A percentile compares a stretch with the other conserved stretches of the same genome.
phyloP scores from a whole-genome alignment of 345 rosid species.

The Rhizophora mangle region DNA sequence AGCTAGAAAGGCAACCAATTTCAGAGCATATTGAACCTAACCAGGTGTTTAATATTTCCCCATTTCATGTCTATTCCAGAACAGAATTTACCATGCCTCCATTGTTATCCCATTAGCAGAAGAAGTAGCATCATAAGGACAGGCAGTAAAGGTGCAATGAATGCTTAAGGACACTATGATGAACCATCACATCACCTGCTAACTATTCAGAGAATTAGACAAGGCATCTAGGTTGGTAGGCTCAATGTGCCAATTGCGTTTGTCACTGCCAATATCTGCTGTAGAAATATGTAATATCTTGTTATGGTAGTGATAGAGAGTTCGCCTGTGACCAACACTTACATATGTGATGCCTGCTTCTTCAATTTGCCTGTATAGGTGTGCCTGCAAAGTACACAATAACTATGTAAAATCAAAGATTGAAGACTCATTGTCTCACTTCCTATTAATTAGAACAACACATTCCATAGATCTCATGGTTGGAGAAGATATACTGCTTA shows the following conservation, averaged over 20 bases:
- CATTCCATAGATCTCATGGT: no score
- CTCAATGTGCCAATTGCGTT: constrained; percentile 56
- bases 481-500: no score
- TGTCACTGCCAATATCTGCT: constrained; percentile 38
- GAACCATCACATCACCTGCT: constrained; percentile 7
- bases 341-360: constrained; percentile 76
- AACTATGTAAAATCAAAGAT: constrained; percentile 4
- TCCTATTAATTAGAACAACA: neutral
- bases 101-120: neutral
- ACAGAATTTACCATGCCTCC: neutral
- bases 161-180: neutral
- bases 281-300: constrained; percentile 55
- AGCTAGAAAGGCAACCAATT: no score
- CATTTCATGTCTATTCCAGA: no score
- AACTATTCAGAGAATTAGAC: constrained; percentile 29
- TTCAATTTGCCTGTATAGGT: constrained; percentile 65
- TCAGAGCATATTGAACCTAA: no score
- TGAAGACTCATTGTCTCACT: neutral
- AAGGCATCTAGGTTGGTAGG: constrained; percentile 27
- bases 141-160: no score
- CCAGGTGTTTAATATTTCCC: no score
- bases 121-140: neutral
- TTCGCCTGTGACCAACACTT: constrained; percentile 81
- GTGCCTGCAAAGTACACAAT: constrained; percentile 39
- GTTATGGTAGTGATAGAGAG: constrained; percentile 54